phyloP scores from a whole-genome alignment of 352 stramenopile genomes.

The Peronospora destructor region DNA sequence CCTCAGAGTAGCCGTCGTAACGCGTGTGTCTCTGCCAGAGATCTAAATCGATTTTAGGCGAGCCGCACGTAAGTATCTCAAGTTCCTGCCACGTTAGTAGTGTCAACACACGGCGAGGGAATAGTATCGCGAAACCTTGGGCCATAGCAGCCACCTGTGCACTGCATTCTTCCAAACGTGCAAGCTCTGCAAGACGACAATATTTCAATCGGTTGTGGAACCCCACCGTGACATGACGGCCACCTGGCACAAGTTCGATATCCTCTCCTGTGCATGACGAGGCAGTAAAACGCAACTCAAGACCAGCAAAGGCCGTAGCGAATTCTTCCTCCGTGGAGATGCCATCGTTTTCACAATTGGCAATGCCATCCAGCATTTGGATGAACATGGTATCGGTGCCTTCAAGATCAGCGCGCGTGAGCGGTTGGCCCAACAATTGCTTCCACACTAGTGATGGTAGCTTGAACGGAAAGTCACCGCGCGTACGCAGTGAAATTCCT shows the following conservation, averaged over 20 bases:
- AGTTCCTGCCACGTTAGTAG: constrained; percentile 88
- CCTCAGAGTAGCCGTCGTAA: constrained; percentile 85
- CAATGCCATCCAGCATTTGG: constrained; percentile 85
- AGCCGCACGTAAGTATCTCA: constrained; percentile 88
- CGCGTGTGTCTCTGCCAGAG: constrained; percentile 82
- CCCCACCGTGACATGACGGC: constrained; percentile 53
- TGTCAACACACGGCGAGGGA: constrained; percentile 81
- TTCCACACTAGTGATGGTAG: constrained; percentile 93
- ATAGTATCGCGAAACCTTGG: constrained; percentile 74
- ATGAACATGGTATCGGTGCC: constrained; percentile 86
- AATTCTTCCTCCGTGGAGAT: constrained; percentile 80
- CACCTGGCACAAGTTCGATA: constrained; percentile 75
- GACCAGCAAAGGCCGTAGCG: constrained; percentile 59
- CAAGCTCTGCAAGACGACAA: constrained; percentile 67
- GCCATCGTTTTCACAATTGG: constrained; percentile 71
- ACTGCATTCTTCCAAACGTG: constrained; percentile 71
- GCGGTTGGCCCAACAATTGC: constrained; percentile 73
- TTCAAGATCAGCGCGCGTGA: constrained; percentile 80
- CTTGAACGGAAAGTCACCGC: constrained; percentile 89
- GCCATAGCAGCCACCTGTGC: constrained; percentile 70
- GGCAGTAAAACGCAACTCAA: constrained; percentile 75
- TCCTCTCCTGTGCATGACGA: constrained; percentile 81
- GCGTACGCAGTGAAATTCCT: constrained; percentile 89
- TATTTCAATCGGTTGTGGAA: constrained; percentile 86
- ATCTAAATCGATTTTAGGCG: constrained; percentile 86